Conservation (phyloP, 2,329 filamentous ascomycete genomes). For the Paecilomyces sp. region DNA sequence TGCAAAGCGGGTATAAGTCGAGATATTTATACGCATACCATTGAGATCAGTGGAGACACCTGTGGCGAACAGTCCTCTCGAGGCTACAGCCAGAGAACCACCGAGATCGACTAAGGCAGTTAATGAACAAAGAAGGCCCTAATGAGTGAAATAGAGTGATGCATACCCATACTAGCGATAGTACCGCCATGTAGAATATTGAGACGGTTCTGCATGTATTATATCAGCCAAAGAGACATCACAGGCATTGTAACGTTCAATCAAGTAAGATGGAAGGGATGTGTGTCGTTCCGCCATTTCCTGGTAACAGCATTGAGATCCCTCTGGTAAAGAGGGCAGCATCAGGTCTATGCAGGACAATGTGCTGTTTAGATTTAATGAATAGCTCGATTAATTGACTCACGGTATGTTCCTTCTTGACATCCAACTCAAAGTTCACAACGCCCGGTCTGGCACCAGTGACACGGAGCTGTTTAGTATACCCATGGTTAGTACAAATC, state of each 20-base stretch:
- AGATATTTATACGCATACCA: conserved; percentile 29
- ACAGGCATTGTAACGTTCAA: background rate
- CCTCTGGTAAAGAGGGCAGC: background rate
- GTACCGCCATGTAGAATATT: conserved; percentile 62
- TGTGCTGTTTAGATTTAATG: background rate
- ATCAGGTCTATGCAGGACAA: background rate
- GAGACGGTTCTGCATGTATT: conserved; percentile 48
- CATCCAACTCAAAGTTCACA: conserved; percentile 59
- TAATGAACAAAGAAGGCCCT: background rate
- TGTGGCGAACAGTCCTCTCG: conserved; percentile 57
- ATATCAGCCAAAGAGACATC: background rate
- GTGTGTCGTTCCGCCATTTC: too few species aligned
- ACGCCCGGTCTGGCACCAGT: conserved; percentile 54
- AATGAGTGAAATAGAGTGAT: background rate
- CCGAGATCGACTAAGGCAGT: conserved; percentile 51
- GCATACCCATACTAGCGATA: conserved; percentile 53
- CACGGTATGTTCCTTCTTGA: conserved; percentile 60
- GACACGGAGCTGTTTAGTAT: conserved; percentile 46
- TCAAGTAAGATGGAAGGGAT: too few species aligned
- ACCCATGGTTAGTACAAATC: background rate
- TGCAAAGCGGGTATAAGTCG: background rate
- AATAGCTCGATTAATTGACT: conserved; percentile 6
- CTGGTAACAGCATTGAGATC: background rate
- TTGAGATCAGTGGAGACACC: conserved; percentile 62
- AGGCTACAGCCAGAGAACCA: conserved; percentile 59